Percentiles rank a stretch among this genome's conserved stretches.
Evolutionary conservation across 805 yeast genomes (phyloP).

Genomic region (Wickerhamomyces rabaulensis): DNA sequence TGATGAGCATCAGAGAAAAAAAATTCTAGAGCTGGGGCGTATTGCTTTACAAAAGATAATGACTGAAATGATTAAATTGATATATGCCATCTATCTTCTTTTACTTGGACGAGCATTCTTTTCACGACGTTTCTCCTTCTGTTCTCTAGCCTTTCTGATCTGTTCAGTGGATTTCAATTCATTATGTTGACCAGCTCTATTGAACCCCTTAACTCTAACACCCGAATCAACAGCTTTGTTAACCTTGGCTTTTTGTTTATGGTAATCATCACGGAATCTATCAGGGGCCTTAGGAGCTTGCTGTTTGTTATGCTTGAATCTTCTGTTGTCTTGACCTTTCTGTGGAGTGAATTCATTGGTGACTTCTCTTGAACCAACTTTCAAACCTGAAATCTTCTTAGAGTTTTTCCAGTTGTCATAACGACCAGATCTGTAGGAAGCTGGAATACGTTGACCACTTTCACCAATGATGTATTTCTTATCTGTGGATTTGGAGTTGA

Average conservation of each 20-base stretch:
- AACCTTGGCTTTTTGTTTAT: slow-evolving; percentile 76
- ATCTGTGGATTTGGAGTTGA: slow-evolving; percentile 74
- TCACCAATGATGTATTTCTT: slow-evolving; percentile 90
- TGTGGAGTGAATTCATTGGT: slow-evolving; percentile 25
- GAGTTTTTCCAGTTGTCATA: slow-evolving; percentile 88
- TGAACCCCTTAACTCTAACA: slow-evolving; percentile 56
- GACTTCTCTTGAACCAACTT: slow-evolving; percentile 51
- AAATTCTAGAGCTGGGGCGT: too few relatives aligned
- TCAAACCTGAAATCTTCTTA: slow-evolving; percentile 48
- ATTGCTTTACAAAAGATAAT: too few relatives aligned
- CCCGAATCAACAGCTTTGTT: slow-evolving; percentile 77
- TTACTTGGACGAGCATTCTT: slow-evolving; percentile 80
- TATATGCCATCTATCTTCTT: slow-evolving; percentile 23
- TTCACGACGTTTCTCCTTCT: slow-evolving; percentile 65
- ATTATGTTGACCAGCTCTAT: slow-evolving; percentile 27
- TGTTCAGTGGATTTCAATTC: slow-evolving; percentile 69
- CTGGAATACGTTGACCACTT: slow-evolving; percentile 89
- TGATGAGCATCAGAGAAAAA: too few relatives aligned
- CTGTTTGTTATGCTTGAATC: slow-evolving; percentile 67
- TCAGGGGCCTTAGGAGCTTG: slow-evolving; percentile 92
- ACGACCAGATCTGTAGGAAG: slow-evolving; percentile 84
- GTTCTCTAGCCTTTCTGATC: slow-evolving; percentile 70
- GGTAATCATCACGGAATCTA: slow-evolving; percentile 80
- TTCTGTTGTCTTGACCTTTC: slow-evolving; percentile 33
- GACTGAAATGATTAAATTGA: too few relatives aligned